Base-by-base conservation (phyloP, 2,329 filamentous ascomycete species). In the Penicillium thymicola region DNA sequence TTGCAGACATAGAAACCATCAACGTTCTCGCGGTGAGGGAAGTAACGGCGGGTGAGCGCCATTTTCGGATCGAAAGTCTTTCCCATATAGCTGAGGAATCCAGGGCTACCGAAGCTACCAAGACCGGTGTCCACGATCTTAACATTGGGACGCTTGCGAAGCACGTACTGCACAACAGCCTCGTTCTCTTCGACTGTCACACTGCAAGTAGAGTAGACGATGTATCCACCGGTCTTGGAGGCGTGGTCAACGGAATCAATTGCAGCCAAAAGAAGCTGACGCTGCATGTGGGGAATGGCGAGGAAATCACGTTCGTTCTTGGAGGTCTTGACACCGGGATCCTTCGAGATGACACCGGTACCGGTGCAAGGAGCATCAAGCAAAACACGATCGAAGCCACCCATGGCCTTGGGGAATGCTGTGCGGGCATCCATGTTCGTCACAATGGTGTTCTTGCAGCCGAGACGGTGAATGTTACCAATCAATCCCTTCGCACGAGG, bases 1-100 rank as follows among this genome's bases (percentile, higher is more conserved):
- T 99, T 99, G 69, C 92, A 90, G 59, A 99, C 94, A 73, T 92
- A 99, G 86, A 99, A 99, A 62, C 94, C 94, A 73, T 97, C 94
- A 34, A 99, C 92, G 77, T 97, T 96, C 79, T 94, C 91, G 21
- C 89, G 84, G 73, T 96, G 91, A 0, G 92, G 91, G 76, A 95
- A 96, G 79, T 91, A 96, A 55, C 92, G 82, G 62, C 90, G 82
- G 16, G 92, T 92, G 72, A 92, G 80, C 70, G 88, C 89, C 79
- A 99, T 85, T 64, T 85, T 89, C 6, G 89, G 83, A 71, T 96
- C 89, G 77, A 99, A 99, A 58, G 85, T 86, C 82, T 97, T 97
- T 76, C 92, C 89, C 80, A 89, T 89, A 77, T 88, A 97, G 73
- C 84, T 89, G 16, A 87, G 91, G 81, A 97, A 97, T 21, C 94